Evolutionary conservation across 345 rosid species (phyloP).

Genomic region (Gynandropsis gynandra): DNA sequence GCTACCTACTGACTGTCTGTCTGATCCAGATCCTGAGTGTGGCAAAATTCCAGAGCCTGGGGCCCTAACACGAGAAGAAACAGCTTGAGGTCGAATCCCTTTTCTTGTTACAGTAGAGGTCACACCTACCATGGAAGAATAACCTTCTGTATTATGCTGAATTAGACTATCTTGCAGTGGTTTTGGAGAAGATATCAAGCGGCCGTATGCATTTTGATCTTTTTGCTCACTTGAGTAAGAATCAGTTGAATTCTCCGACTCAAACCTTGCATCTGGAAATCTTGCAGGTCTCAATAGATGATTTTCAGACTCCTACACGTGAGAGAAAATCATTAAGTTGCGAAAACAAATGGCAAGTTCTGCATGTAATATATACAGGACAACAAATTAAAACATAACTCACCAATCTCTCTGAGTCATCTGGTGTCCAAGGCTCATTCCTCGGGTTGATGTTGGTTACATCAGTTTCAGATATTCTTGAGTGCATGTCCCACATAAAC

Average conservation of each 20-base stretch:
- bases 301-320: constrained; percentile 54
- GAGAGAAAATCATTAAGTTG: constrained; percentile 11
- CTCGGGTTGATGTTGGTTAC: constrained; percentile 35
- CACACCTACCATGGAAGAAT: constrained; percentile 35
- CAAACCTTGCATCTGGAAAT: constrained; percentile 35
- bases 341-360: neutral
- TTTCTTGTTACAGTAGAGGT: constrained; percentile 42
- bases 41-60: constrained; percentile 35
- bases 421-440: constrained; percentile 47
- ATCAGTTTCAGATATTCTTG: constrained; percentile 59
- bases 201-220: constrained; percentile 35
- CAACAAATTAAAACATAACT: constrained; percentile 19
- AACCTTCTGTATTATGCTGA: constrained; percentile 33
- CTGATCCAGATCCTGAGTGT: constrained; percentile 35
- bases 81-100: constrained; percentile 35
- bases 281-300: constrained; percentile 37
- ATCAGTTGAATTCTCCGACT: constrained; percentile 36
- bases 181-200: constrained; percentile 34
- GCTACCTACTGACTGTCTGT: constrained; percentile 36
- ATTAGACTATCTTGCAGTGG: constrained; percentile 15
- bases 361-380: constrained; percentile 1
- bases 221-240: constrained; percentile 47
- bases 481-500: constrained; percentile 90
- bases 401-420: constrained; percentile 66
- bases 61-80: constrained; percentile 34